phyloP scores from a whole-genome alignment of 148 eudicot genomes.

The Beta vulgaris region DNA sequence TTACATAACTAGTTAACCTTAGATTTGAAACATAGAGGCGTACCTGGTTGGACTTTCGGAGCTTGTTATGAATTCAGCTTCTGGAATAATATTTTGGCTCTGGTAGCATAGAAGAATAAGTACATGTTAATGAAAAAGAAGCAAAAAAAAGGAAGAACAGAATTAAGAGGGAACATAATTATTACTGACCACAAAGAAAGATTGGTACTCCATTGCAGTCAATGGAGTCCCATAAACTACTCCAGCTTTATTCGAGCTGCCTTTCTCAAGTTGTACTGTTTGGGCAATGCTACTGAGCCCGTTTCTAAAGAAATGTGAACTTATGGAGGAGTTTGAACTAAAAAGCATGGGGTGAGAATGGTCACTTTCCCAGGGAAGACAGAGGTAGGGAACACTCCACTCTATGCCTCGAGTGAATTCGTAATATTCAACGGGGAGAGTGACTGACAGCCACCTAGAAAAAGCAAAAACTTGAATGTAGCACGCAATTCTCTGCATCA shows the following conservation, averaged over 20 bases:
- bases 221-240: conserved; percentile 68
- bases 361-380: conserved; percentile 77
- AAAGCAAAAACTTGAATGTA: conserved; percentile 87
- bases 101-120: conserved; percentile 27
- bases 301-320: conserved; percentile 35
- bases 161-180: conserved; percentile 3
- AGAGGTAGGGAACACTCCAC: conserved; percentile 88
- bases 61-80: conserved; percentile 57
- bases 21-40: conserved; percentile 17
- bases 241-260: conserved; percentile 35
- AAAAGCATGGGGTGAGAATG: conserved; percentile 31
- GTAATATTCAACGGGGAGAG: conserved; percentile 72
- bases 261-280: conserved; percentile 23
- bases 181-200: conserved; percentile 64
- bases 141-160: background rate
- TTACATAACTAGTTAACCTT: too few species aligned
- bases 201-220: conserved; percentile 65
- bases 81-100: conserved; percentile 58
- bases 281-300: conserved; percentile 26
- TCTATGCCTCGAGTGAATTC: conserved; percentile 71
- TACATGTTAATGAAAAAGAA: background rate
- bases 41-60: conserved; percentile 61
- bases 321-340: conserved; percentile 40
- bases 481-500: conserved; percentile 73
- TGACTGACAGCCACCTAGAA: conserved; percentile 76